These are phyloP conservation scores for Fusarium sp. DNA, from an alignment of 2,329 filamentous ascomycete species.

Conservation along the genomic window DNA sequence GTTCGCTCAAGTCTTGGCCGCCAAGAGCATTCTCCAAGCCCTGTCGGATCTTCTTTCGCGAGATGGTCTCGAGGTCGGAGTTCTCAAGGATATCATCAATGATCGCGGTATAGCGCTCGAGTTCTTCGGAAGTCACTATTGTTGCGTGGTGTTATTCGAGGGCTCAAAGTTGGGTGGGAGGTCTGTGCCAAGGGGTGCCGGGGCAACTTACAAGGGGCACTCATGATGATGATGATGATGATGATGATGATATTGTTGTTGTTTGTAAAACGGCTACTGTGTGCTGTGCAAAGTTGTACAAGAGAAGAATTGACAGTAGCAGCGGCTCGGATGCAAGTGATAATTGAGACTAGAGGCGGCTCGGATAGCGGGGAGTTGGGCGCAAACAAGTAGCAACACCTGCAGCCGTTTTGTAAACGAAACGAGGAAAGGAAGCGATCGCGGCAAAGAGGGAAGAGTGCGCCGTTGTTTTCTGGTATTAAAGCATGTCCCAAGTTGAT, in stretches of 20 bases:
- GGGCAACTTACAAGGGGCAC: constrained; percentile 39
- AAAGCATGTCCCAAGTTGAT: constrained; percentile 33
- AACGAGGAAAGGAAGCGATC: constrained; percentile 25
- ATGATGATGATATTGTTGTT: constrained; percentile 1
- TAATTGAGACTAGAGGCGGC: constrained; percentile 6
- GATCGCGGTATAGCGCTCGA: constrained; percentile 62
- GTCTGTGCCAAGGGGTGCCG: constrained; percentile 15
- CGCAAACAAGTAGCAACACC: constrained; percentile 28
- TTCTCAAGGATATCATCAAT: constrained; percentile 68
- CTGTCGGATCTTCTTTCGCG: constrained; percentile 69
- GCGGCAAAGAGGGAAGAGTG: constrained; percentile 23
- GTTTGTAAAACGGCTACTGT: constrained; percentile 3
- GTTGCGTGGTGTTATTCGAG: constrained; percentile 11
- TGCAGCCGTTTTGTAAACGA: constrained; percentile 14
- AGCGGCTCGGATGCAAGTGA: constrained; percentile 21
- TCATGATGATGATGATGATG: constrained; percentile 41
- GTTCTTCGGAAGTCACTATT: constrained; percentile 61
- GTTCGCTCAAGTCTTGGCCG: constrained; percentile 65
- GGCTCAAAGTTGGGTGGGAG: background rate
- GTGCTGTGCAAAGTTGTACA: constrained; percentile 22
- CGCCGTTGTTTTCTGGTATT: constrained; percentile 33
- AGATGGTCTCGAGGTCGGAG: constrained; percentile 69
- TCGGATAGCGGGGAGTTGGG: constrained; percentile 25
- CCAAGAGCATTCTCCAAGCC: constrained; percentile 63
- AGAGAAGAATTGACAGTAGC: constrained; percentile 2